phyloP scores from a whole-genome alignment of 768 basidiomycete species.

The Scleroderma citrinum region DNA sequence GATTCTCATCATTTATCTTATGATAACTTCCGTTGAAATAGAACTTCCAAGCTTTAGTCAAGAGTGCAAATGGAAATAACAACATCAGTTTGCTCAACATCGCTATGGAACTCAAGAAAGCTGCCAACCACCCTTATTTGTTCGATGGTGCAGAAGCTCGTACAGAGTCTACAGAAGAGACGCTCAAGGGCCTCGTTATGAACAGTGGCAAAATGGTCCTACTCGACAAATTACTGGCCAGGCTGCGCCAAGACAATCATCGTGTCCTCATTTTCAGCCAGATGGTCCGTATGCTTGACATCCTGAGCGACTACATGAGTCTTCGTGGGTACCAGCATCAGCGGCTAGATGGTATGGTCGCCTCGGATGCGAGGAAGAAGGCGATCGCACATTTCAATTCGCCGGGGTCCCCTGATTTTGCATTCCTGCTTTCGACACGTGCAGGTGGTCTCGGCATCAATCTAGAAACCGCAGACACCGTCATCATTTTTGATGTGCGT shows the following conservation, averaged over 20 bases:
- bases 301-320: conserved; percentile 94
- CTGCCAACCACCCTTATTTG: conserved; percentile 95
- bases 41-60: conserved; percentile 92
- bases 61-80: conserved; percentile 82
- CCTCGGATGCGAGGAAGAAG: conserved; percentile 89
- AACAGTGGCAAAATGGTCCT: conserved; percentile 98
- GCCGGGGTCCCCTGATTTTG: conserved; percentile 89
- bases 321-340: conserved; percentile 89
- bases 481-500: conserved; percentile 96
- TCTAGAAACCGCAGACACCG: conserved; percentile 96
- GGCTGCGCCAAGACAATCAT: conserved; percentile 87
- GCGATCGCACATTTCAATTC: conserved; percentile 97
- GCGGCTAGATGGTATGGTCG: conserved; percentile 91
- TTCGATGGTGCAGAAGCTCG: conserved; percentile 90
- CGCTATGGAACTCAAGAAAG: conserved; percentile 99
- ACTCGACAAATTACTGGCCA: conserved; percentile 91
- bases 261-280: conserved; percentile 98
- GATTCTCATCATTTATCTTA: neutral
- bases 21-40: conserved; percentile 25
- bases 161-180: conserved; percentile 66
- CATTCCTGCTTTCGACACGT: conserved; percentile 92
- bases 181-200: conserved; percentile 94
- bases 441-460: conserved; percentile 99
- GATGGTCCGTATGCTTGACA: conserved; percentile 99
- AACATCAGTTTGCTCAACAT: conserved; percentile 97